phyloP scores from a whole-genome alignment of 768 basidiomycete species.

The Neoboletus subvelutipes region DNA sequence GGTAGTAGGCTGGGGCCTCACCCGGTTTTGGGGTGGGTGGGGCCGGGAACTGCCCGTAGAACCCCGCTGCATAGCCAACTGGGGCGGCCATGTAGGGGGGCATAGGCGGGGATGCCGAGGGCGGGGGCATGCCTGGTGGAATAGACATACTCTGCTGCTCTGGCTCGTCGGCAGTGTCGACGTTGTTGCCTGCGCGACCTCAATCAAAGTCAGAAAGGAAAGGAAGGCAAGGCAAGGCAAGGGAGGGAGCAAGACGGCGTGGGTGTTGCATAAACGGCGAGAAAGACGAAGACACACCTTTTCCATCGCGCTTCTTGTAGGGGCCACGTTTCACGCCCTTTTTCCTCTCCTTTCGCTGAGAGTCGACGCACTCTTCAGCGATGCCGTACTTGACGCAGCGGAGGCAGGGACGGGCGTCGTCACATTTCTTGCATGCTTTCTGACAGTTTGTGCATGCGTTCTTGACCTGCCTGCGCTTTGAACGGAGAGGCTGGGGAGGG shows the following conservation, averaged over 20 bases:
- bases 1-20: slow-evolving; percentile 50
- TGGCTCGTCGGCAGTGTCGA: slow-evolving; percentile 45
- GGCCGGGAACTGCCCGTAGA: slow-evolving; percentile 56
- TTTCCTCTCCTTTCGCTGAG: slow-evolving; percentile 89
- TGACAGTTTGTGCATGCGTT: slow-evolving; percentile 90
- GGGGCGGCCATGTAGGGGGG: slow-evolving; percentile 50
- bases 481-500: slow-evolving; percentile 51
- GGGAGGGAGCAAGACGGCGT: not conserved
- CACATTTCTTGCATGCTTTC: slow-evolving; percentile 90
- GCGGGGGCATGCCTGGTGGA: slow-evolving; percentile 42
- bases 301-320: slow-evolving; percentile 95
- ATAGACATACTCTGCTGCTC: slow-evolving; percentile 43
- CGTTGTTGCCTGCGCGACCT: slow-evolving; percentile 59
- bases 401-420: slow-evolving; percentile 88
- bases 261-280: slow-evolving; percentile 20
- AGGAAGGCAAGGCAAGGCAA: slow-evolving; percentile 4
- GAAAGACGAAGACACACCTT: slow-evolving; percentile 55
- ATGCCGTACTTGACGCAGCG: slow-evolving; percentile 91
- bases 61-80: slow-evolving; percentile 52
- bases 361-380: slow-evolving; percentile 84
- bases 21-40: slow-evolving; percentile 50
- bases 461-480: slow-evolving; percentile 87
- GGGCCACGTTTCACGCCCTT: slow-evolving; percentile 85
- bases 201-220: slow-evolving; percentile 45
- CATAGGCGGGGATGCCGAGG: slow-evolving; percentile 47